phyloP scores from a whole-genome alignment of 2,329 filamentous ascomycete genomes.

The Dactylonectria estremocensis region DNA sequence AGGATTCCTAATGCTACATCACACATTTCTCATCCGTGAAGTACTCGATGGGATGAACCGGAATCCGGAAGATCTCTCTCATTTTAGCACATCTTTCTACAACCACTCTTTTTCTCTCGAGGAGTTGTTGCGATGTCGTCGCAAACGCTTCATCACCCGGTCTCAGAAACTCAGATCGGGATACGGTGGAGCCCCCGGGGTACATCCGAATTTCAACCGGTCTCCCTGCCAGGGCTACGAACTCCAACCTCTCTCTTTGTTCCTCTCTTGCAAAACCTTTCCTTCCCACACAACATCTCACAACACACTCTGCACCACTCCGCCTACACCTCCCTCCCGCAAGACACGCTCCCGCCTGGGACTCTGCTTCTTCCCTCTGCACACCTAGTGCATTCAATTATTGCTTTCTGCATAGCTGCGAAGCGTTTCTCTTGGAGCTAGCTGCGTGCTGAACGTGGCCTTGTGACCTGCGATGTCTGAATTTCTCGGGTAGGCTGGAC shows the following conservation, averaged over 20 bases:
- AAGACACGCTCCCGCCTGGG: conserved; percentile 34
- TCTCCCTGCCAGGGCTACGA: conserved; percentile 43
- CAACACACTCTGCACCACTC: conserved; percentile 40
- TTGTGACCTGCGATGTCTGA: conserved; percentile 66
- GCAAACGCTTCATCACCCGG: background rate
- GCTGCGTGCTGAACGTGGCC: conserved; percentile 61
- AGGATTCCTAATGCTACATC: background rate
- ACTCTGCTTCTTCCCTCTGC: conserved; percentile 35
- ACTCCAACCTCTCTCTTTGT: conserved; percentile 51
- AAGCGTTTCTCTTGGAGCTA: conserved; percentile 48
- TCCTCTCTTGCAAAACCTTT: conserved; percentile 55
- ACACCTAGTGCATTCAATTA: conserved; percentile 38
- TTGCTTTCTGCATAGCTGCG: conserved; percentile 39
- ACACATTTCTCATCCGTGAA: background rate
- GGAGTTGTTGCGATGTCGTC: background rate
- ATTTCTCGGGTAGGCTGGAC: conserved; percentile 69
- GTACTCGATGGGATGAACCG: background rate
- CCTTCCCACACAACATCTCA: conserved; percentile 47
- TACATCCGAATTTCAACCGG: conserved; percentile 46
- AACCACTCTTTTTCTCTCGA: background rate
- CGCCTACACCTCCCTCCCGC: conserved; percentile 40
- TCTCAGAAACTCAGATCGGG: background rate
- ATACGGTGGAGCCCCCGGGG: conserved; percentile 13
- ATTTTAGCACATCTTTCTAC: no score
- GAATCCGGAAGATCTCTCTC: background rate